phyloP scores from a whole-genome alignment of 2,329 filamentous ascomycete genomes.

The Claviceps arundinis region DNA sequence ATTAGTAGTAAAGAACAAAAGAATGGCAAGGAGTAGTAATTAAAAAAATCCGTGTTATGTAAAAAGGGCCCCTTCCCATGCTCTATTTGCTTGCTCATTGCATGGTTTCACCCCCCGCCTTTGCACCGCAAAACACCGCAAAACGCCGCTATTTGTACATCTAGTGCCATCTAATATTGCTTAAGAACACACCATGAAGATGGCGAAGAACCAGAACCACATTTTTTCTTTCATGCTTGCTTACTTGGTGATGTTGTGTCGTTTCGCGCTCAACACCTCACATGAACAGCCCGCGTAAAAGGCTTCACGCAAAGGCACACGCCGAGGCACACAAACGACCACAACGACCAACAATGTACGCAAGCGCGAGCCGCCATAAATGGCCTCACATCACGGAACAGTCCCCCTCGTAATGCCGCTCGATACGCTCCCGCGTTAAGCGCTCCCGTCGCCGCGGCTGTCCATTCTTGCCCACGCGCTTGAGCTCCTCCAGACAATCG shows the following conservation, averaged over 20 bases:
- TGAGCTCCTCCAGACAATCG: slow-evolving; percentile 84
- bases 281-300: too few relatives aligned
- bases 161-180: neutral
- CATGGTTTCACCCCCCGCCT: neutral
- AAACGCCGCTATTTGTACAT: too few relatives aligned
- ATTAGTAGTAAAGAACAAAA: neutral
- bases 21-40: neutral
- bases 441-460: slow-evolving; percentile 59
- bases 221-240: too few relatives aligned
- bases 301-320: too few relatives aligned
- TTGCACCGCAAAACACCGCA: neutral
- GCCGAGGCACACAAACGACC: too few relatives aligned
- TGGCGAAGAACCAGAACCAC: too few relatives aligned
- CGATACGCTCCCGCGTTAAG: slow-evolving; percentile 68
- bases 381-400: slow-evolving; percentile 63
- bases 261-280: too few relatives aligned
- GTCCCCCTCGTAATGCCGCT: slow-evolving; percentile 78
- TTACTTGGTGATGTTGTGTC: too few relatives aligned
- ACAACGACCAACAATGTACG: too few relatives aligned
- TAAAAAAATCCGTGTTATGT: neutral
- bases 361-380: too few relatives aligned
- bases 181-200: neutral
- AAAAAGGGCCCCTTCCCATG: neutral
- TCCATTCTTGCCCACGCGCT: slow-evolving; percentile 58
- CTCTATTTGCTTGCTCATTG: neutral